Evolutionary conservation across 2,329 filamentous ascomycete genomes (phyloP).

Genomic region (Bertia moriformis): DNA sequence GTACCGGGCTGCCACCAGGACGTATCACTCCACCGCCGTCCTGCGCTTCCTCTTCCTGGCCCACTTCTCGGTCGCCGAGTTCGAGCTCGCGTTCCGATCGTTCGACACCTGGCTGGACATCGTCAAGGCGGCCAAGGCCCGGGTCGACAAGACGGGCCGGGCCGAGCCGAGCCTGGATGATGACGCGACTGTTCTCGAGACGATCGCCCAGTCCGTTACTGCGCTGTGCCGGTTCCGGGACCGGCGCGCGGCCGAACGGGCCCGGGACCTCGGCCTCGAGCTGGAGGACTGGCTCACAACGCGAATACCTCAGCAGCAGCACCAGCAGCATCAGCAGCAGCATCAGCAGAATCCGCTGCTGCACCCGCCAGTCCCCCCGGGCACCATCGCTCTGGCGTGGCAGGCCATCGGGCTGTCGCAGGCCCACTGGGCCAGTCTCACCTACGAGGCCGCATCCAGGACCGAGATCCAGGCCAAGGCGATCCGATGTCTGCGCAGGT

Average conservation of each 20-base stretch:
- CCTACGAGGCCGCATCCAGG: slow-evolving; percentile 59
- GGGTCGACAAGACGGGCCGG: slow-evolving; percentile 66
- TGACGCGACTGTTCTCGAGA: slow-evolving; percentile 62
- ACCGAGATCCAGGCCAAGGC: slow-evolving; percentile 65
- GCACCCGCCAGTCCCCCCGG: slow-evolving; percentile 35
- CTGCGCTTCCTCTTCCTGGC: slow-evolving; percentile 75
- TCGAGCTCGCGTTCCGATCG: slow-evolving; percentile 78
- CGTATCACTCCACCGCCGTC: slow-evolving; percentile 85
- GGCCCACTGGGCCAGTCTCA: slow-evolving; percentile 74
- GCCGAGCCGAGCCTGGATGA: slow-evolving; percentile 60
- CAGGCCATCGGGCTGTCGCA: slow-evolving; percentile 74
- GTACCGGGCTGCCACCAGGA: slow-evolving; percentile 81
- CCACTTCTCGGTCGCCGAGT: slow-evolving; percentile 77
- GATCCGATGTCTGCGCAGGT: slow-evolving; percentile 59
- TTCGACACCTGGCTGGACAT: slow-evolving; percentile 88
- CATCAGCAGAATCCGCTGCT: slow-evolving; percentile 12
- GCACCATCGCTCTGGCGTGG: slow-evolving; percentile 57
- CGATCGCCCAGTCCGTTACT: slow-evolving; percentile 65
- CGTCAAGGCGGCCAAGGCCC: slow-evolving; percentile 68
- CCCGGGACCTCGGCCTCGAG: slow-evolving; percentile 52
- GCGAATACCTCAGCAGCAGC: slow-evolving; percentile 29
- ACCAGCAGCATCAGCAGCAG: slow-evolving; percentile 16
- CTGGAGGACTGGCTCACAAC: slow-evolving; percentile 66
- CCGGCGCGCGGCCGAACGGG: slow-evolving; percentile 62
- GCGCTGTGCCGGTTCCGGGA: slow-evolving; percentile 73